Evolutionary conservation across 345 rosid species (phyloP), one percentile per base, ranked within the genome.

Genomic region (Clarkia xantiana): DNA sequence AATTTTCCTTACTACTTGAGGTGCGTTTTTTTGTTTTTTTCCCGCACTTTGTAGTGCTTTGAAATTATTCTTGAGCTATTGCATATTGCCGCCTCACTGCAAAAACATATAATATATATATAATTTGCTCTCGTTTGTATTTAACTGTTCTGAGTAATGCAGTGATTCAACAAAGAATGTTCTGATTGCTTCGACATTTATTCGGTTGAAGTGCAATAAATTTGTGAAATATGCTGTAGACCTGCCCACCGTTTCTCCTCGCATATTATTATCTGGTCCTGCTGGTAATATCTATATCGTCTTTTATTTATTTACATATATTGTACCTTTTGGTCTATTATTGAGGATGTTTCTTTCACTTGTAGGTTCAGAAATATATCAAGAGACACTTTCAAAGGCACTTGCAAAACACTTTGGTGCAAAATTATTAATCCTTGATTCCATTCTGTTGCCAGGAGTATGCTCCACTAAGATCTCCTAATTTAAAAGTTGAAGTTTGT

Each of bases 361-460:
- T 49, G 18, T 62, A 93, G 99, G 99, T 23, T 87, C 99, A 11
- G 99, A 87, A 69, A 93, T 93, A 65, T 93, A 87, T 67, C 99
- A 93, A 66, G 96, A 84, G 73, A 82, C 85, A 55, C 76, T 93
- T 63, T 67, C 71, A 1, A 87, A 87, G 71, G 94, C 95, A 22
- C 88, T 93, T 72, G 90, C 94, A 6, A 93, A 93, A 68, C 67
- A 78, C 65, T 71, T 74, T 67, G 82, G 81, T 64, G 99, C 94
- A 62, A 82, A 70, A 63, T 56, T 93, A 56, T 79, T 93, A 38
- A 61, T 87, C 50, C 79, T 87, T 49, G 94, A 86, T 59, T 84
- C 99, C 54, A 87, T 87, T 68, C 53, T 75, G 57, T 70, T 84
- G 63, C 99, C 99, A 49, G 95, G 99, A 66, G 99, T 93, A 93